These are phyloP conservation scores for Exophiala sp. DNA, from an alignment of 2,329 filamentous ascomycete genomes.

Conservation along the genomic window DNA sequence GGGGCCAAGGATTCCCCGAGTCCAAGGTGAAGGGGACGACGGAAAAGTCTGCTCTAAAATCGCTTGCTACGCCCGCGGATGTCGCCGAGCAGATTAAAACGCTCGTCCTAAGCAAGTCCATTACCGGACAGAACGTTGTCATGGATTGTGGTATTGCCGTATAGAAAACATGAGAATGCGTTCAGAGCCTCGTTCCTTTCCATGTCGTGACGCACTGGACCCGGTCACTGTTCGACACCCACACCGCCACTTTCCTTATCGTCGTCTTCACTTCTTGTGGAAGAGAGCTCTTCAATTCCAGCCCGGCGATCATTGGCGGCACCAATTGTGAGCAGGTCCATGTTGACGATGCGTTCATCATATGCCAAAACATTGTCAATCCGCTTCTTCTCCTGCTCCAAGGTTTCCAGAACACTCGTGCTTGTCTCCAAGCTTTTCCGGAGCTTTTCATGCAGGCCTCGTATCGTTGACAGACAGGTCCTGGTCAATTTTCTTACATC, in stretches of 20 bases:
- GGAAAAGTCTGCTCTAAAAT: slow-evolving; percentile 23
- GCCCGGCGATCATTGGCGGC: slow-evolving; percentile 59
- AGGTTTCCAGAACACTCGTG: neutral
- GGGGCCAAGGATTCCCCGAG: slow-evolving; percentile 27
- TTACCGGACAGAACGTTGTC: slow-evolving; percentile 29
- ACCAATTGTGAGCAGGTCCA: neutral
- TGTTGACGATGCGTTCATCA: neutral
- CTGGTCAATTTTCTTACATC: neutral
- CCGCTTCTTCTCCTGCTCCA: no score
- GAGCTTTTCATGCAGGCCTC: neutral
- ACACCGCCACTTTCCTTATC: no score
- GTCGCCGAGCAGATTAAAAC: slow-evolving; percentile 29
- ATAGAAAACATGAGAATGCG: slow-evolving; percentile 3
- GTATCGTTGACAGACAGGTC: neutral
- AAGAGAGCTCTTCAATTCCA: slow-evolving; percentile 74
- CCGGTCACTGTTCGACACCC: no score
- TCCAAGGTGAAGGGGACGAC: slow-evolving; percentile 25
- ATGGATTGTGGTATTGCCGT: slow-evolving; percentile 29
- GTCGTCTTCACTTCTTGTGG: slow-evolving; percentile 69
- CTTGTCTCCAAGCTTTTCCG: neutral
- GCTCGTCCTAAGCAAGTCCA: slow-evolving; percentile 24
- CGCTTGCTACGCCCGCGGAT: slow-evolving; percentile 29
- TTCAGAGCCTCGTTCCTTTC: no score
- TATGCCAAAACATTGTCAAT: neutral
- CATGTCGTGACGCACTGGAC: no score